phyloP scores from a whole-genome alignment of 495 filamentous ascomycete species.

The Tetracladium marchalianum region DNA sequence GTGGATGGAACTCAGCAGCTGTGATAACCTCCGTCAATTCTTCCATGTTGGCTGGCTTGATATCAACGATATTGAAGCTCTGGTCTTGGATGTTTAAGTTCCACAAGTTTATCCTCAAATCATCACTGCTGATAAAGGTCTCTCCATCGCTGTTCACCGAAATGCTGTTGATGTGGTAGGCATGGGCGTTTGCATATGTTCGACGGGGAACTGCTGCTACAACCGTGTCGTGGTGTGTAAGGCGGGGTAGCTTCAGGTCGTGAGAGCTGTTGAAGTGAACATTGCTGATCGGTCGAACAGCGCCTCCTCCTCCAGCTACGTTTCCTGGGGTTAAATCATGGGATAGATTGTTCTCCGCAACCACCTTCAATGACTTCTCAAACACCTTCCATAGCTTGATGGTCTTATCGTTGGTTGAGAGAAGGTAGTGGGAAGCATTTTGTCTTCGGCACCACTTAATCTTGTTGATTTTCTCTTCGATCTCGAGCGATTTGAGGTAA shows the following conservation, averaged over 20 bases:
- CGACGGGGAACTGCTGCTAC: slow-evolving; percentile 91
- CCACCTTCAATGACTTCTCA: slow-evolving; percentile 97
- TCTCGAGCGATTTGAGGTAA: slow-evolving; percentile 97
- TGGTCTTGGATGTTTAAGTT: slow-evolving; percentile 99
- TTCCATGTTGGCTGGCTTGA: slow-evolving; percentile 99
- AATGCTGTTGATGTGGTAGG: slow-evolving; percentile 99
- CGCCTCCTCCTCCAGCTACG: slow-evolving; percentile 62
- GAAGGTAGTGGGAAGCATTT: slow-evolving; percentile 95
- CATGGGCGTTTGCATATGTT: slow-evolving; percentile 96
- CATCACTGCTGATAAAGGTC: slow-evolving; percentile 98
- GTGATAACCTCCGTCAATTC: slow-evolving; percentile 98
- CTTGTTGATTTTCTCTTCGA: slow-evolving; percentile 99
- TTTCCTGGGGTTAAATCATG: slow-evolving; percentile 82
- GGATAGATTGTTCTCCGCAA: slow-evolving; percentile 97
- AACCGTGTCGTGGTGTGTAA: slow-evolving; percentile 97
- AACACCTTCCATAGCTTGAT: slow-evolving; percentile 99
- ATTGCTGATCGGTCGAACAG: slow-evolving; percentile 55
- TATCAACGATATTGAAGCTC: slow-evolving; percentile 99
- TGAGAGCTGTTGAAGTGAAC: slow-evolving; percentile 68
- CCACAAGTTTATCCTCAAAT: slow-evolving; percentile 96
- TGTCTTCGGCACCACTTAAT: slow-evolving; percentile 99
- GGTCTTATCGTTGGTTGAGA: slow-evolving; percentile 98
- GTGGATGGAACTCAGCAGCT: slow-evolving; percentile 93
- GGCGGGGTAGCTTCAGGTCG: slow-evolving; percentile 81
- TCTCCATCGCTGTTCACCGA: slow-evolving; percentile 99